These are phyloP conservation scores for Coniochaeta ligniaria DNA, from an alignment of 2,329 filamentous ascomycete species.

Conservation along the genomic window DNA sequence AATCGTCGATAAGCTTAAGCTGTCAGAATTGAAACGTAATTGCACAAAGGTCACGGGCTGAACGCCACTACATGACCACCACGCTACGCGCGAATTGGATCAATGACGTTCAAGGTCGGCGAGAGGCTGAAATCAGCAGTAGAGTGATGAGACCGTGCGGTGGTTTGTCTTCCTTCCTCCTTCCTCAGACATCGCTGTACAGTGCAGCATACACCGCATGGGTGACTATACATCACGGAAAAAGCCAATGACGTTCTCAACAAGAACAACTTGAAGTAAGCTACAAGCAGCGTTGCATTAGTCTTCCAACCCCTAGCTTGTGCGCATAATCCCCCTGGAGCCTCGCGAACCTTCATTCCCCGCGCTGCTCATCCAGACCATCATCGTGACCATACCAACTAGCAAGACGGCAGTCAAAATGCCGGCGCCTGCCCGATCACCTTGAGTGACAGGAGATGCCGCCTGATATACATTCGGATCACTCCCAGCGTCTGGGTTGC, in stretches of 20 bases:
- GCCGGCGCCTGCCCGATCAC: slow-evolving; percentile 32
- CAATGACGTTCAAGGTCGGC: no score
- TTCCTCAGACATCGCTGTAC: no score
- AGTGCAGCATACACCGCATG: no score
- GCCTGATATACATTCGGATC: slow-evolving; percentile 4
- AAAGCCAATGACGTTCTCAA: no score
- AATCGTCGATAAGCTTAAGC: background rate
- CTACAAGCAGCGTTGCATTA: background rate
- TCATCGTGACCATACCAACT: slow-evolving; percentile 22
- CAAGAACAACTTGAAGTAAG: no score
- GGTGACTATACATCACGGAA: no score
- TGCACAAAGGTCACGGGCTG: no score
- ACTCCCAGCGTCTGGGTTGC: slow-evolving; percentile 22
- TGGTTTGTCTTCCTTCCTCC: no score
- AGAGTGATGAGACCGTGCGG: no score
- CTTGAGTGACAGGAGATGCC: slow-evolving; percentile 14
- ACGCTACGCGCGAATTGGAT: no score
- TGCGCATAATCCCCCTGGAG: background rate
- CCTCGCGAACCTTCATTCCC: background rate
- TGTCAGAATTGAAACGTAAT: background rate
- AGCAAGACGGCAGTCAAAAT: slow-evolving; percentile 30
- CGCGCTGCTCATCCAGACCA: slow-evolving; percentile 26
- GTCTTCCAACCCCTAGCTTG: background rate
- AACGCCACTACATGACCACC: no score
- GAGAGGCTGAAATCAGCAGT: no score